A percentile compares a stretch with the other conserved stretches of the same genome.
These are phyloP conservation scores for Fusarium xyrophilum DNA, from an alignment of 2,329 filamentous ascomycete species.

Conservation along the genomic window DNA sequence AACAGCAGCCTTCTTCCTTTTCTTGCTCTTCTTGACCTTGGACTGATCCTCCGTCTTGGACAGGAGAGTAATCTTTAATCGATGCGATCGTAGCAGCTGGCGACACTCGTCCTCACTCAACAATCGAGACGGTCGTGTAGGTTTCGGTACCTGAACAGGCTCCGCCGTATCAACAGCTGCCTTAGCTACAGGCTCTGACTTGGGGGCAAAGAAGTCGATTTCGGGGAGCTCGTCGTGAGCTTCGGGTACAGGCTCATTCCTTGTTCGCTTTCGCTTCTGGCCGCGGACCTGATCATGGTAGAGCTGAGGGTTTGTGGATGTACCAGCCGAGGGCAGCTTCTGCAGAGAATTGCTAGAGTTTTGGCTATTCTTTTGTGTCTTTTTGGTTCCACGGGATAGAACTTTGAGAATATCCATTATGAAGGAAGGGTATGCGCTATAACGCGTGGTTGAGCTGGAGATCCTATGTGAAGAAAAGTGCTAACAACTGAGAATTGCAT, in stretches of 20 bases:
- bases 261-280: conserved; percentile 63
- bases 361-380: conserved; percentile 50
- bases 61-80: conserved; percentile 84
- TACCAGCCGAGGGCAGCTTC: conserved; percentile 70
- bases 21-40: conserved; percentile 63
- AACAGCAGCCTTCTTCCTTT: conserved; percentile 59
- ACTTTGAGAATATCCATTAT: conserved; percentile 76
- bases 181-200: conserved; percentile 47
- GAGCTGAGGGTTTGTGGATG: conserved; percentile 70
- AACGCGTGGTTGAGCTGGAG: conserved; percentile 5
- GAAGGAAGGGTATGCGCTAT: not conserved
- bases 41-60: conserved; percentile 55
- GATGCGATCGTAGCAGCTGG: conserved; percentile 77
- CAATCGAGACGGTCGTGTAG: conserved; percentile 41
- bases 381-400: conserved; percentile 73
- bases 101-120: conserved; percentile 75
- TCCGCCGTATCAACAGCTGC: conserved; percentile 36
- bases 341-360: conserved; percentile 43
- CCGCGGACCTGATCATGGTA: conserved; percentile 64
- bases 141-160: conserved; percentile 41
- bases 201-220: conserved; percentile 66
- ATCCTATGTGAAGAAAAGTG: conserved; percentile 24
- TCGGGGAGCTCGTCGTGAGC: conserved; percentile 51
- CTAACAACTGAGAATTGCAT: conserved; percentile 21
- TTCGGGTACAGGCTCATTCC: conserved; percentile 46